Conservation (phyloP, 2,329 filamentous ascomycete genomes). For the Aspergillus niger region DNA sequence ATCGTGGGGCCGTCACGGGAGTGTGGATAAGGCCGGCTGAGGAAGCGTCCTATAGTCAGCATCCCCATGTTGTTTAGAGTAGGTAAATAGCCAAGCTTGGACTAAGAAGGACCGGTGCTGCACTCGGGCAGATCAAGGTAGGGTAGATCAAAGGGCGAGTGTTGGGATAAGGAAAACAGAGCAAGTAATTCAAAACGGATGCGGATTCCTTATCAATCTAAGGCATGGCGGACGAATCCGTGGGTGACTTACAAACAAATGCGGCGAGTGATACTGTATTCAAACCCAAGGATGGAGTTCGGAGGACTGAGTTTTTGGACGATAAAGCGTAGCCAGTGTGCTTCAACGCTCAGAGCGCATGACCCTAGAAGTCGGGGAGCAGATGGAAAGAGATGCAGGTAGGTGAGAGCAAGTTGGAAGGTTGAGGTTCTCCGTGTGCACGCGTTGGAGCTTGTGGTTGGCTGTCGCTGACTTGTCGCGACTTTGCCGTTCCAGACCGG, state of each 20-base stretch:
- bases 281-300: slow-evolving; percentile 9
- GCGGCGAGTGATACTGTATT: slow-evolving; percentile 2
- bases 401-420: slow-evolving; percentile 23
- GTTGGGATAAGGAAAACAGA: background rate
- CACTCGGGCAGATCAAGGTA: background rate
- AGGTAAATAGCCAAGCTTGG: slow-evolving; percentile 2
- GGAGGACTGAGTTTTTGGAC: slow-evolving; percentile 1
- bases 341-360: slow-evolving; percentile 23
- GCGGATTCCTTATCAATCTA: slow-evolving; percentile 15
- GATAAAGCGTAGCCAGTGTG: slow-evolving; percentile 20
- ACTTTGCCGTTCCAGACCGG: slow-evolving; percentile 5
- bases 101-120: background rate
- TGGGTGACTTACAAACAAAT: slow-evolving; percentile 1
- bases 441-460: slow-evolving; percentile 22
- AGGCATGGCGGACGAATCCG: background rate
- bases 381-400: slow-evolving; percentile 9
- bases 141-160: background rate
- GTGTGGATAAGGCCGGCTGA: slow-evolving; percentile 40
- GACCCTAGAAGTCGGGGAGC: slow-evolving; percentile 16
- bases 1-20: slow-evolving; percentile 38
- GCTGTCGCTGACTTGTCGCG: slow-evolving; percentile 13
- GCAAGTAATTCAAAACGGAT: background rate
- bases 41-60: slow-evolving; percentile 42
- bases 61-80: slow-evolving; percentile 33
- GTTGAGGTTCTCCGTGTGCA: slow-evolving; percentile 25